Percentiles rank a stretch among this genome's conserved stretches.
These are phyloP conservation scores for Yamadazyma aaseri DNA, from an alignment of 1,139 yeast species.

Conservation along the genomic window DNA sequence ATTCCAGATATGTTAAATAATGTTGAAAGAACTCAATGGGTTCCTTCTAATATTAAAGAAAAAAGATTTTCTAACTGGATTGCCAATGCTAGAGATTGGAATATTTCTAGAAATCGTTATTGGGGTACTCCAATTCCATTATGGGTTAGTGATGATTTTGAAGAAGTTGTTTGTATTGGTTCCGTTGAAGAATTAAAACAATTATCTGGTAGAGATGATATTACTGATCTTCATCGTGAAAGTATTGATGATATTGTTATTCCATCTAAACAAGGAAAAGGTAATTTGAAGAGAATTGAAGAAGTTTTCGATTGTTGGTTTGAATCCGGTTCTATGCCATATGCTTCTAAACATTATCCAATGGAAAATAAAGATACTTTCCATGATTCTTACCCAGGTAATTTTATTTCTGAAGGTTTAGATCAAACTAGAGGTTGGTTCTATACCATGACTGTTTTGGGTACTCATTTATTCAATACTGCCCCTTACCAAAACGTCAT, in stretches of 20 bases:
- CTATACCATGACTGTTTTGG: conserved; percentile 92
- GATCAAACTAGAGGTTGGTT: conserved; percentile 99
- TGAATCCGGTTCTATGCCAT: conserved; percentile 99
- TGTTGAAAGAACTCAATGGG: conserved; percentile 91
- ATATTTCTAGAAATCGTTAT: conserved; percentile 94
- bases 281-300: conserved; percentile 82
- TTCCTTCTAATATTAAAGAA: conserved; percentile 84
- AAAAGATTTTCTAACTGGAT: conserved; percentile 98
- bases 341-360: conserved; percentile 95
- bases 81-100: conserved; percentile 98
- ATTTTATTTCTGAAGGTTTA: conserved; percentile 96
- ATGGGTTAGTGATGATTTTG: conserved; percentile 93
- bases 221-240: conserved; percentile 93
- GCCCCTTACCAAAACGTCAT: conserved; percentile 96
- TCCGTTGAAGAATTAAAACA: conserved; percentile 82
- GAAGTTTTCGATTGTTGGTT: conserved; percentile 99
- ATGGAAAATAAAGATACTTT: conserved; percentile 79
- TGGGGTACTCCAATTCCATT: conserved; percentile 99
- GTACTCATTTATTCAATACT: conserved; percentile 87
- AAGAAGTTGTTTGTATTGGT: conserved; percentile 91
- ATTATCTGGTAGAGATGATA: conserved; percentile 75
- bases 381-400: conserved; percentile 87
- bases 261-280: conserved; percentile 91
- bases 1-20: conserved; percentile 87
- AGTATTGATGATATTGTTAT: conserved; percentile 86